Evolutionary conservation across 495 filamentous ascomycete species (phyloP).

Genomic region (Filosporella fistucella): DNA sequence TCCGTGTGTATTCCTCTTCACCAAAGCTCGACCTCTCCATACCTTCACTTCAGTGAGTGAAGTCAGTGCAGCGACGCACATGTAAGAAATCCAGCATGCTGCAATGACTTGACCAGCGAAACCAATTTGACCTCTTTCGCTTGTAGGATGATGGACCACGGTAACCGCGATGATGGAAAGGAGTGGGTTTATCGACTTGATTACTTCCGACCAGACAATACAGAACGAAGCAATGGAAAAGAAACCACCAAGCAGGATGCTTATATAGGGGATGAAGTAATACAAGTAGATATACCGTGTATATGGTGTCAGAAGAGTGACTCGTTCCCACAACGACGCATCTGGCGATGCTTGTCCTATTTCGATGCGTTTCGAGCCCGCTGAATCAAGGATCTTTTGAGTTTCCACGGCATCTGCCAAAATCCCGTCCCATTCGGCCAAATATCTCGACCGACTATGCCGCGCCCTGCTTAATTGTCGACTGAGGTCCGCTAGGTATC

Average conservation of each 20-base stretch:
- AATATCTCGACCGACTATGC: conserved; percentile 76
- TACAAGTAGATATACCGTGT: conserved; percentile 75
- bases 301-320: conserved; percentile 72
- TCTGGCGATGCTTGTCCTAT: conserved; percentile 57
- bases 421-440: conserved; percentile 80
- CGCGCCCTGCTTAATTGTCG: conserved; percentile 72
- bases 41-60: conserved; percentile 87
- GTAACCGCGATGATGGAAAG: conserved; percentile 81
- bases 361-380: conserved; percentile 72
- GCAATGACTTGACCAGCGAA: conserved; percentile 82
- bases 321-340: conserved; percentile 46
- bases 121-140: conserved; percentile 63
- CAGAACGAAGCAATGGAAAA: conserved; percentile 71
- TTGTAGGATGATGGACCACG: conserved; percentile 71
- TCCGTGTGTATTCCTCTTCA: conserved; percentile 82
- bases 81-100: conserved; percentile 87
- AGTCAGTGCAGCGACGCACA: conserved; percentile 79
- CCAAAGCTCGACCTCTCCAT: conserved; percentile 89
- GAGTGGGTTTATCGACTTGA: conserved; percentile 69
- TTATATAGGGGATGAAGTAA: conserved; percentile 60
- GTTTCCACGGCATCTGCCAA: conserved; percentile 65
- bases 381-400: conserved; percentile 82
- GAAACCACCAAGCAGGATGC: conserved; percentile 55
- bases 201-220: conserved; percentile 88
- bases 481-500: conserved; percentile 87